These are phyloP conservation scores for Ceriops tagal DNA, from an alignment of 345 rosid genomes.

Conservation along the genomic window DNA sequence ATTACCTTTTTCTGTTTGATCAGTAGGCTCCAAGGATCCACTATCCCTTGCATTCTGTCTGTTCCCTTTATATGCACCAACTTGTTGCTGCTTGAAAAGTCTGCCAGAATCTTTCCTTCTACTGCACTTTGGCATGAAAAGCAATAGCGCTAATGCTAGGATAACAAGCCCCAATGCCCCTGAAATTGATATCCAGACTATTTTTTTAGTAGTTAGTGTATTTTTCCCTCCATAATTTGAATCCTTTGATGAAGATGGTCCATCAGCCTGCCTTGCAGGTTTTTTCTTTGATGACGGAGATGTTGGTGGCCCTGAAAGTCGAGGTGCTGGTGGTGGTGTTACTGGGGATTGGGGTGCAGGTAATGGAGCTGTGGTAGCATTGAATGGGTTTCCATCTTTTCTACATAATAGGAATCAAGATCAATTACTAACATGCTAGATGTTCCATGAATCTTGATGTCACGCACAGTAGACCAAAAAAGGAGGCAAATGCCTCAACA, in stretches of 20 bases:
- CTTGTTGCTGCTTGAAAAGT: slow-evolving; percentile 58
- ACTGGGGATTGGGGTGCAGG: slow-evolving; percentile 49
- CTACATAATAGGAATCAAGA: slow-evolving; percentile 42
- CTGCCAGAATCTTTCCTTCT: slow-evolving; percentile 46
- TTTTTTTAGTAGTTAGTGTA: slow-evolving; percentile 45
- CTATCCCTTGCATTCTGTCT: slow-evolving; percentile 54
- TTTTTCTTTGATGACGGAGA: slow-evolving; percentile 32
- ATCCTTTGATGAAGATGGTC: slow-evolving; percentile 51
- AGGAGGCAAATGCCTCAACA: too few species aligned
- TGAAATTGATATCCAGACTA: slow-evolving; percentile 76
- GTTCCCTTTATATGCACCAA: slow-evolving; percentile 59
- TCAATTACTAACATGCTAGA: not conserved
- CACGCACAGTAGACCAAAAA: too few species aligned
- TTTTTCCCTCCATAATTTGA: slow-evolving; percentile 43
- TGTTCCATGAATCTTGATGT: too few species aligned
- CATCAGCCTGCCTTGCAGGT: slow-evolving; percentile 56
- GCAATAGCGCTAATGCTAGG: slow-evolving; percentile 46
- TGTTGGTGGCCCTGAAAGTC: slow-evolving; percentile 25
- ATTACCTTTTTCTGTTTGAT: slow-evolving; percentile 63
- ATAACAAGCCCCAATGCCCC: slow-evolving; percentile 51
- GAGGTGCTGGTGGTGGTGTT: slow-evolving; percentile 35
- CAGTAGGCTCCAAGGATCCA: slow-evolving; percentile 40
- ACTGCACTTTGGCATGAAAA: slow-evolving; percentile 52
- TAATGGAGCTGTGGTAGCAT: slow-evolving; percentile 47
- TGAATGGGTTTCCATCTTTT: slow-evolving; percentile 78